Percentiles rank a stretch among this genome's conserved stretches.
Conservation (phyloP, 371 early-diverging fungal genomes). For the Zancudomyces culisetae region DNA sequence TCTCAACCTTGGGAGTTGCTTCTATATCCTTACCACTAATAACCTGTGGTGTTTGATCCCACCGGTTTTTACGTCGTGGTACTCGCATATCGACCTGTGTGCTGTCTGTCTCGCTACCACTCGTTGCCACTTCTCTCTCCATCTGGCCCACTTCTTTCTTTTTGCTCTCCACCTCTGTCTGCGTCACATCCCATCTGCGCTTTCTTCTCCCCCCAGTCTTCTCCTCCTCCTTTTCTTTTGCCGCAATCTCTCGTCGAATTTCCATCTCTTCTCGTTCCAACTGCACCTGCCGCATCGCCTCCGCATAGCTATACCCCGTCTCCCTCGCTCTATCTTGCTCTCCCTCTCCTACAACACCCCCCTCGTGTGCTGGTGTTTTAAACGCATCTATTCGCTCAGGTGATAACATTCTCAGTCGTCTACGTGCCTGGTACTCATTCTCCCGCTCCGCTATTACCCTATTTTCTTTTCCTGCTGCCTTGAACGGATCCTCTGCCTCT, state of each 20-base stretch:
- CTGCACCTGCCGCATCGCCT: slow-evolving; percentile 71
- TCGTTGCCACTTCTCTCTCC: slow-evolving; percentile 45
- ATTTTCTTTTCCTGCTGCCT: slow-evolving; percentile 7
- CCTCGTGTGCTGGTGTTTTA: slow-evolving; percentile 21
- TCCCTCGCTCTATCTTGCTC: too few relatives aligned
- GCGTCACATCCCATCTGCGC: slow-evolving; percentile 69
- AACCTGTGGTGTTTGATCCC: slow-evolving; percentile 40
- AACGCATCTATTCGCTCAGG: slow-evolving; percentile 78
- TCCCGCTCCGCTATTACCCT: slow-evolving; percentile 59
- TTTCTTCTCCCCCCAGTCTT: slow-evolving; percentile 26
- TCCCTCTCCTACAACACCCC: slow-evolving; percentile 8
- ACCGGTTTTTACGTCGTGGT: slow-evolving; percentile 30
- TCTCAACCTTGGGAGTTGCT: slow-evolving; percentile 34
- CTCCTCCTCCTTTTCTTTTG: slow-evolving; percentile 10
- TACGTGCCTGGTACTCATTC: slow-evolving; percentile 64
- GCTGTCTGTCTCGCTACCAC: slow-evolving; percentile 20
- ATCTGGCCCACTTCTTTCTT: slow-evolving; percentile 23
- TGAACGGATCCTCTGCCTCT: slow-evolving; percentile 26
- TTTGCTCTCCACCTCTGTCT: slow-evolving; percentile 9
- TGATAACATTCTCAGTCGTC: slow-evolving; percentile 61
- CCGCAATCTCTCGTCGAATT: slow-evolving; percentile 24
- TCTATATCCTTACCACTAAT: slow-evolving; percentile 14
- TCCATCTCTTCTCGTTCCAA: slow-evolving; percentile 47
- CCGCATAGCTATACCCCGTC: slow-evolving; percentile 48
- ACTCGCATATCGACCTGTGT: slow-evolving; percentile 17